A percentile compares a stretch with the other conserved stretches of the same genome.
phyloP scores from a whole-genome alignment of 768 basidiomycete species.

The Kwoniella heveanensis region DNA sequence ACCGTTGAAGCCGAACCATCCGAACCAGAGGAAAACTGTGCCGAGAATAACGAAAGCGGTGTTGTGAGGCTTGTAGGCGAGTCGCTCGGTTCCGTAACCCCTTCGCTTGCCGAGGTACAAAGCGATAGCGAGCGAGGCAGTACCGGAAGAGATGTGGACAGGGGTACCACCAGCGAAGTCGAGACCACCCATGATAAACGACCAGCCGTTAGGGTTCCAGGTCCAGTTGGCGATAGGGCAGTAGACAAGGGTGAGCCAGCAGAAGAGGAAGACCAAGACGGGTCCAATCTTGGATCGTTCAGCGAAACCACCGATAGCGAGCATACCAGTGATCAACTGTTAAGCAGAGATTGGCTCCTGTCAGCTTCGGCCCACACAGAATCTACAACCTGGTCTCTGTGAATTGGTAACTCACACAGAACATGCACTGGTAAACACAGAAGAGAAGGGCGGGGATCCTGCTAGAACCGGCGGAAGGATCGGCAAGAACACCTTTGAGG shows the following conservation, averaged over 20 bases:
- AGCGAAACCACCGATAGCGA: slow-evolving; percentile 64
- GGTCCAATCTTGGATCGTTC: slow-evolving; percentile 84
- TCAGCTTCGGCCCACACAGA: background rate
- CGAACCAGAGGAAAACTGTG: slow-evolving; percentile 84
- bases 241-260: slow-evolving; percentile 85
- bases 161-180: slow-evolving; percentile 75
- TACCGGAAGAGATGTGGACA: slow-evolving; percentile 60
- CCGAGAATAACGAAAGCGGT: slow-evolving; percentile 80
- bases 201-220: slow-evolving; percentile 76
- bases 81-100: slow-evolving; percentile 59
- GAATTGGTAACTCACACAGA: slow-evolving; percentile 38
- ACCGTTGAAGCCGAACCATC: slow-evolving; percentile 84
- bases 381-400: too few relatives aligned
- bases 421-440: slow-evolving; percentile 66
- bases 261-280: slow-evolving; percentile 71
- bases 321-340: slow-evolving; percentile 52
- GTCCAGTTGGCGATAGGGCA: slow-evolving; percentile 83
- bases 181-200: slow-evolving; percentile 70
- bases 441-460: slow-evolving; percentile 81
- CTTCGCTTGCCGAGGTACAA: slow-evolving; percentile 82
- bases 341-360: background rate
- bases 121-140: slow-evolving; percentile 80
- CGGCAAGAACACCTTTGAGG: slow-evolving; percentile 68
- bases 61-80: slow-evolving; percentile 79
- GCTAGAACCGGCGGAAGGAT: slow-evolving; percentile 75